These are phyloP conservation scores for Allium sativum DNA, from an alignment of 106 monocot genomes.

Conservation along the genomic window DNA sequence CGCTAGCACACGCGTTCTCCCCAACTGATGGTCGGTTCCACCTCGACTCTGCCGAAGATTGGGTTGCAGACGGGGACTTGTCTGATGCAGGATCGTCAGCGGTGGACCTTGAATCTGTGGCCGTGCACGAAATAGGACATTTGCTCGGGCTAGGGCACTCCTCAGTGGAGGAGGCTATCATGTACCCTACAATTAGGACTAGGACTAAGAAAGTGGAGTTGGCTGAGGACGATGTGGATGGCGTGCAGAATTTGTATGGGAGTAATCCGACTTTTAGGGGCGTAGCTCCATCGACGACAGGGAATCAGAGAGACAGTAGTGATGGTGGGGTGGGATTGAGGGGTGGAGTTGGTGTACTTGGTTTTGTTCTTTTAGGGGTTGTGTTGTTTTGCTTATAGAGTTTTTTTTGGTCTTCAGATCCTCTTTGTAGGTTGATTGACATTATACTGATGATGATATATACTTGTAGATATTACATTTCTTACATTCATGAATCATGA, in stretches of 20 bases:
- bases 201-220: conserved; percentile 51
- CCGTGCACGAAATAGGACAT: conserved; percentile 89
- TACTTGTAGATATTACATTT: no score
- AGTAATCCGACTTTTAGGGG: conserved; percentile 35
- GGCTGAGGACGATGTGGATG: conserved; percentile 39
- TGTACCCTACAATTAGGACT: conserved; percentile 46
- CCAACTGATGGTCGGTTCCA: conserved; percentile 79
- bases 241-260: conserved; percentile 79
- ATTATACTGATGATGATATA: no score
- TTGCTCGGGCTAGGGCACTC: conserved; percentile 60
- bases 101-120: conserved; percentile 87
- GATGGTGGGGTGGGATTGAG: background rate
- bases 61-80: conserved; percentile 47
- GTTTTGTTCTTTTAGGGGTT: background rate
- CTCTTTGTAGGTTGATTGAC: no score
- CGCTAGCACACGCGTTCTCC: conserved; percentile 85
- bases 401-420: no score
- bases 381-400: no score
- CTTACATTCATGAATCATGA: no score
- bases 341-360: background rate
- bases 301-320: conserved; percentile 6
- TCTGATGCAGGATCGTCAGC: conserved; percentile 16
- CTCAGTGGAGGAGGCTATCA: conserved; percentile 33
- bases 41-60: conserved; percentile 66
- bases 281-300: conserved; percentile 10